Conservation (phyloP, 371 early-diverging fungal species). For the Mucor saturninus region DNA sequence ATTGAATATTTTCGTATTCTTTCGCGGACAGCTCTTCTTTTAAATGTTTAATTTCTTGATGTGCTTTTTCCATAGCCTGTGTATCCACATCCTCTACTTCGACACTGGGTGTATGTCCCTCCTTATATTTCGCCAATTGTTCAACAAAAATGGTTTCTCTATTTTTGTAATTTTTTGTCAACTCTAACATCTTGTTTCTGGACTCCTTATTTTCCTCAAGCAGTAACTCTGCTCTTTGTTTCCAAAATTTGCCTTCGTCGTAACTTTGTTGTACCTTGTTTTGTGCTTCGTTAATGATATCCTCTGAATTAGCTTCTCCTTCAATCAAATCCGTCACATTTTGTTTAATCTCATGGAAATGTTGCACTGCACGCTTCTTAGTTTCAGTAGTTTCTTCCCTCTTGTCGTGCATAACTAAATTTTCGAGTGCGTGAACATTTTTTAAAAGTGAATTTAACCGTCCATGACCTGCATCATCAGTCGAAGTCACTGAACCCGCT, state of each 20-base stretch:
- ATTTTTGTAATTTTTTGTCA: conserved; percentile 3
- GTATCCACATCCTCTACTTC: neutral
- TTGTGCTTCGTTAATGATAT: conserved; percentile 23
- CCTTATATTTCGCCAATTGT: conserved; percentile 14
- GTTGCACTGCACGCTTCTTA: conserved; percentile 2
- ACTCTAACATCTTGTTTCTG: conserved; percentile 20
- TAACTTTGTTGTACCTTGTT: conserved; percentile 4
- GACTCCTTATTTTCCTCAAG: conserved; percentile 6
- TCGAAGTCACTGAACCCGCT: neutral
- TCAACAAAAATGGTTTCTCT: conserved; percentile 13
- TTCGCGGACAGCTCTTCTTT: neutral
- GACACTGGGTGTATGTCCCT: neutral
- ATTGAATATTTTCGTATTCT: neutral
- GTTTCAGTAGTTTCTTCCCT: neutral
- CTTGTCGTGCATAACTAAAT: neutral
- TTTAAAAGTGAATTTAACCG: neutral
- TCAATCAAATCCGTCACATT: neutral
- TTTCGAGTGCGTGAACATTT: conserved; percentile 1
- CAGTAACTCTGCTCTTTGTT: conserved; percentile 4
- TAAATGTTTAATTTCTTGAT: neutral
- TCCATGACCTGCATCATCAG: neutral
- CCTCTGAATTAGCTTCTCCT: conserved; percentile 12
- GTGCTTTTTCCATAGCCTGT: neutral
- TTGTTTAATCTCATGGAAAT: conserved; percentile 5
- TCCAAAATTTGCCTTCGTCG: conserved; percentile 15